Evolutionary conservation across 371 early-diverging fungal genomes (phyloP).

Genomic region (Mortierella sp.): DNA sequence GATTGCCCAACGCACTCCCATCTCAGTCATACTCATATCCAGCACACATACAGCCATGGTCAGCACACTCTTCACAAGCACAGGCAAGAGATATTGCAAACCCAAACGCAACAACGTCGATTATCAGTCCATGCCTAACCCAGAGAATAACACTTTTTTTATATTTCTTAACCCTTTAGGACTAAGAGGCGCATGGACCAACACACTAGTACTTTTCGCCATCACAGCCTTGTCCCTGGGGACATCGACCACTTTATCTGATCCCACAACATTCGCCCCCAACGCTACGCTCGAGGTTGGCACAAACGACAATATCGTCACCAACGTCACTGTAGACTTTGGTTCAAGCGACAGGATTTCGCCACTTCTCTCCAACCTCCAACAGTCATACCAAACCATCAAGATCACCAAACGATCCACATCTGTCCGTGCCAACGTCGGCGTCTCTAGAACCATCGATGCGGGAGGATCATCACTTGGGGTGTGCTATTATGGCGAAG

Average conservation of each 20-base stretch:
- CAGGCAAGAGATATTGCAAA: neutral
- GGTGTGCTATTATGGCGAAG: neutral
- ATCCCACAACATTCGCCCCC: neutral
- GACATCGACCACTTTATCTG: neutral
- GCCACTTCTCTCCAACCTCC: neutral
- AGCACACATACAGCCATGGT: neutral
- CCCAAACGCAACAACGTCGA: neutral
- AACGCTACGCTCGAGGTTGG: neutral
- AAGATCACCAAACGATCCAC: neutral
- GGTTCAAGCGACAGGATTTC: neutral
- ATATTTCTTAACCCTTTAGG: neutral
- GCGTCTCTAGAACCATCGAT: neutral
- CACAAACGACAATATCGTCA: neutral
- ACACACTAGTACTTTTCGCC: neutral
- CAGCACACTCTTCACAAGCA: neutral
- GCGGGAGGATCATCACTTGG: conserved; percentile 6
- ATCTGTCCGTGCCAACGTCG: conserved; percentile 3
- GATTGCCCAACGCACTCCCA: neutral
- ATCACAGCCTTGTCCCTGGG: neutral
- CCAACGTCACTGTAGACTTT: conserved; percentile 1
- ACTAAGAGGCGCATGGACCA: neutral
- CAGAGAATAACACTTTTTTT: neutral
- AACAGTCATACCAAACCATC: neutral
- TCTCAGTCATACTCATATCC: neutral
- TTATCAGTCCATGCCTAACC: neutral